phyloP scores from a whole-genome alignment of 305 asterid genomes.

The Stenogyne calaminthoides region DNA sequence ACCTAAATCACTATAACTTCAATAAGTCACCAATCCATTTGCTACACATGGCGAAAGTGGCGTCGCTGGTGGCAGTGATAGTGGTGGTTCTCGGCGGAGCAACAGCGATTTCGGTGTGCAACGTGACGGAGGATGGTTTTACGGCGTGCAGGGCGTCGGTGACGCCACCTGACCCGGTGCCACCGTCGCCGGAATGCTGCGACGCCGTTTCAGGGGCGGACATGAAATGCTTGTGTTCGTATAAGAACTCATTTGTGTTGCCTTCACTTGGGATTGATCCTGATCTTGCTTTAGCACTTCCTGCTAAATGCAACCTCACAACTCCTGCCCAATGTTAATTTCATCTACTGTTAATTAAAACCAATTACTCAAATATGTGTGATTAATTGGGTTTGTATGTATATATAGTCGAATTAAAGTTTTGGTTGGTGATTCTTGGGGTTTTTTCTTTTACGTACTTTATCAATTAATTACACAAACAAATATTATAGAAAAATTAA shows the following conservation, averaged over 20 bases:
- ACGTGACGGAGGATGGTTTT: conserved; percentile 53
- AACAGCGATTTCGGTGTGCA: conserved; percentile 38
- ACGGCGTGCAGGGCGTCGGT: conserved; percentile 56
- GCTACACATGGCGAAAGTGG: conserved; percentile 27
- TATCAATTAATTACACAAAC: too few relatives aligned
- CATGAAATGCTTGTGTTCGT: conserved; percentile 62
- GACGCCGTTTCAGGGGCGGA: conserved; percentile 59
- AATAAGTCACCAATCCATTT: background rate
- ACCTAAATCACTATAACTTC: background rate
- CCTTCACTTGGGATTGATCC: conserved; percentile 81
- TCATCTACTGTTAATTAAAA: too few relatives aligned
- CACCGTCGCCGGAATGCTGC: conserved; percentile 58
- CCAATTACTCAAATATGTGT: too few relatives aligned
- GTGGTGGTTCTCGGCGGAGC: conserved; percentile 30
- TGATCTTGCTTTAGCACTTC: conserved; percentile 69
- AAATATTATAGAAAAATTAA: too few relatives aligned
- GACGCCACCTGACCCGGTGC: conserved; percentile 43
- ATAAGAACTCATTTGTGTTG: conserved; percentile 55
- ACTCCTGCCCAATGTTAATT: conserved; percentile 45
- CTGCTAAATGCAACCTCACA: conserved; percentile 61
- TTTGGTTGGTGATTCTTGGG: too few relatives aligned
- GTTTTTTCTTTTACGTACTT: too few relatives aligned
- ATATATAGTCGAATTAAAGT: too few relatives aligned
- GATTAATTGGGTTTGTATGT: too few relatives aligned
- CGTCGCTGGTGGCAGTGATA: conserved; percentile 24